phyloP scores from a whole-genome alignment of 2,329 filamentous ascomycete species.

The Apiospora aurea region DNA sequence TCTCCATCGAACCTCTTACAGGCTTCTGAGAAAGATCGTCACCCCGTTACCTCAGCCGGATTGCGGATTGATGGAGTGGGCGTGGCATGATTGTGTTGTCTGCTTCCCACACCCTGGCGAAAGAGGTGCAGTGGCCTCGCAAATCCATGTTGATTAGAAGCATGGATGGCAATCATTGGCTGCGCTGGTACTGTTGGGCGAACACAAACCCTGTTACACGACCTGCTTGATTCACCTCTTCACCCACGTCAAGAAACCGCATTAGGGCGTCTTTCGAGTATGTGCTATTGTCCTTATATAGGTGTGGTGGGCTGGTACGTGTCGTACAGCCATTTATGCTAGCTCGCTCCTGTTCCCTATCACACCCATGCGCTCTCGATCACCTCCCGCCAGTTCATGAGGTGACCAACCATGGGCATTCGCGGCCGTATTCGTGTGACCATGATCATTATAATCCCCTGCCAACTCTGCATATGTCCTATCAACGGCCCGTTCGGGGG shows the following conservation, averaged over 20 bases:
- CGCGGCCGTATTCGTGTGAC: background rate
- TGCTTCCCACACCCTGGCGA: too few relatives aligned
- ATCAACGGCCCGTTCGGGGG: background rate
- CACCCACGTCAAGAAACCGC: background rate
- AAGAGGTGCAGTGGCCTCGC: too few relatives aligned
- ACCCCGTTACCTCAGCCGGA: too few relatives aligned
- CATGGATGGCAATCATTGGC: too few relatives aligned
- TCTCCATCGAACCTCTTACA: too few relatives aligned
- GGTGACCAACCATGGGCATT: background rate
- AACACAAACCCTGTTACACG: background rate
- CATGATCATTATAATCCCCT: background rate
- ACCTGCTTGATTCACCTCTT: background rate
- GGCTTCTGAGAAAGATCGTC: too few relatives aligned
- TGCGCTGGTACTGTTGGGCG: too few relatives aligned
- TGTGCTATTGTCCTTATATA: background rate
- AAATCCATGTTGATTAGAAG: background rate
- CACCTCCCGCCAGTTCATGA: background rate
- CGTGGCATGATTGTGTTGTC: too few relatives aligned
- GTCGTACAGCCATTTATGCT: background rate
- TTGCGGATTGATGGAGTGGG: too few relatives aligned
- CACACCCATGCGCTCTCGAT: background rate
- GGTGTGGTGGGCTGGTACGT: background rate
- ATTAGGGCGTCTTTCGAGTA: background rate
- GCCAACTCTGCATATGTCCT: background rate
- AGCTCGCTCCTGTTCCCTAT: slow-evolving; percentile 12